These are phyloP conservation scores for Trichoderma atrobrunneum DNA, from an alignment of 2,329 filamentous ascomycete genomes.

Conservation along the genomic window DNA sequence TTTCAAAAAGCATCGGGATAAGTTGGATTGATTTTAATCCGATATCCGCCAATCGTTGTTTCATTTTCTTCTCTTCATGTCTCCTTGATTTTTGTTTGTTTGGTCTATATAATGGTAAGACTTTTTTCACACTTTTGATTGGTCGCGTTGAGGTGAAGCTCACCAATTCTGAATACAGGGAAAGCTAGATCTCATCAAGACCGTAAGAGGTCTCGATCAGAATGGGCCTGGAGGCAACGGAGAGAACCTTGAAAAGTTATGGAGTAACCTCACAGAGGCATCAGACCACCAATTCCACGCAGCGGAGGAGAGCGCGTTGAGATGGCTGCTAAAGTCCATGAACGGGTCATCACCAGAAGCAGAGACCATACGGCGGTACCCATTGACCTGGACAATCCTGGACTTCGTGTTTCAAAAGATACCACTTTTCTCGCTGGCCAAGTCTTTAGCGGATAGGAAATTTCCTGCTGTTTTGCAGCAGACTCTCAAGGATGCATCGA, in stretches of 20 bases:
- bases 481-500: constrained; percentile 58
- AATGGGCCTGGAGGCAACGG: constrained; percentile 43
- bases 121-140: not conserved
- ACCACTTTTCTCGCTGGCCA: constrained; percentile 66
- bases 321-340: constrained; percentile 64
- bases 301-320: constrained; percentile 56
- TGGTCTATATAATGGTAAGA: constrained; percentile 1
- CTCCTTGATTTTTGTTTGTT: not conserved
- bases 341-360: constrained; percentile 45
- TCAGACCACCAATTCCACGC: constrained; percentile 47
- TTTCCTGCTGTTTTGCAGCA: constrained; percentile 66
- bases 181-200: constrained; percentile 46
- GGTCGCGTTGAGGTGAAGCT: constrained; percentile 4
- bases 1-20: not conserved
- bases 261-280: constrained; percentile 46
- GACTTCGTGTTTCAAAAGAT: constrained; percentile 61
- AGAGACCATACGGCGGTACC: constrained; percentile 54
- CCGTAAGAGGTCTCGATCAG: constrained; percentile 55
- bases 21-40: not conserved
- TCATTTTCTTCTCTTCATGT: constrained; percentile 13
- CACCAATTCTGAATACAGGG: constrained; percentile 27
- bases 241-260: constrained; percentile 49
- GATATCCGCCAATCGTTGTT: not conserved
- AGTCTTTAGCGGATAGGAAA: constrained; percentile 66
- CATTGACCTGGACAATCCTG: constrained; percentile 61